These are phyloP conservation scores for Saccharomycopsis fodiens DNA, from an alignment of 805 yeast species.

Conservation along the genomic window DNA sequence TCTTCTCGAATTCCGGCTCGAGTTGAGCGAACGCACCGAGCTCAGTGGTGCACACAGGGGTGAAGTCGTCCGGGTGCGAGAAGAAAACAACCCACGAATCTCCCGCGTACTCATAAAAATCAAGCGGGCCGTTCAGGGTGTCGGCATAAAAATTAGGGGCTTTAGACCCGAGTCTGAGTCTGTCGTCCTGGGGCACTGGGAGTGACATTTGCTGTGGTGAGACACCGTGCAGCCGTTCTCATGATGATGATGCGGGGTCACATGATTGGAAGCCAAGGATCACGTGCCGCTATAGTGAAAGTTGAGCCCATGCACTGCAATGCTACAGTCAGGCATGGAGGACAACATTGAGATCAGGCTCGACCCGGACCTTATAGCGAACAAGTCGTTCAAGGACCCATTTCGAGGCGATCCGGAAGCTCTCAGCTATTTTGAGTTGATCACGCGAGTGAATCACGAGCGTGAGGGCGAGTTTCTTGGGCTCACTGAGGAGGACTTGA, in stretches of 20 bases:
- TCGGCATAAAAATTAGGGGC: conserved; percentile 65
- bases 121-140: conserved; percentile 54
- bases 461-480: conserved; percentile 9
- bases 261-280: too few relatives aligned
- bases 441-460: conserved; percentile 13
- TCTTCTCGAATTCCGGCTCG: conserved; percentile 58
- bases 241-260: too few relatives aligned
- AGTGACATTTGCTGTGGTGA: conserved; percentile 31
- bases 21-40: conserved; percentile 68
- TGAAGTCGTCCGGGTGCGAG: conserved; percentile 73
- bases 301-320: too few relatives aligned
- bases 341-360: conserved; percentile 4
- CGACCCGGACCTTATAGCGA: conserved; percentile 17
- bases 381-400: conserved; percentile 14
- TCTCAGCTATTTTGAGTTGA: conserved; percentile 6
- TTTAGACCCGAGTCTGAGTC: conserved; percentile 47
- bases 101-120: conserved; percentile 57
- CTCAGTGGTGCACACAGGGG: conserved; percentile 76
- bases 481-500: conserved; percentile 13
- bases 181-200: conserved; percentile 32
- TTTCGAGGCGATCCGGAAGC: conserved; percentile 14
- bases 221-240: too few relatives aligned
- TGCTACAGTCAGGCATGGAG: not conserved
- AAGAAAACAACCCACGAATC: conserved; percentile 56
- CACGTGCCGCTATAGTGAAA: too few relatives aligned